Conservation (phyloP, 768 basidiomycete genomes). For the Cyclocybe cylindracea region DNA sequence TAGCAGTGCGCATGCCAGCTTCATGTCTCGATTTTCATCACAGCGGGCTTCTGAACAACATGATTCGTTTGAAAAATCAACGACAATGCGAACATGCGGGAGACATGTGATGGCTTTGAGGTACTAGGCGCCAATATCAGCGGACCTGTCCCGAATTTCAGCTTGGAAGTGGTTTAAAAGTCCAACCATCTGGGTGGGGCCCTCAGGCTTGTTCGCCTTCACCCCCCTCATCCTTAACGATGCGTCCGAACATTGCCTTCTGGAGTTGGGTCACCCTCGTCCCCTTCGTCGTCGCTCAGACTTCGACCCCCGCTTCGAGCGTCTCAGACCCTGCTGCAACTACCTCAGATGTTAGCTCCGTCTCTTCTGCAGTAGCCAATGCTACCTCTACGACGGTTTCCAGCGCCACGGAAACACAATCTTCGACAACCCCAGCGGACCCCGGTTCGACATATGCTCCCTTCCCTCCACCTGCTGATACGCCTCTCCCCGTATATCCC, state of each 20-base stretch:
- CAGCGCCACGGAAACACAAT: not conserved
- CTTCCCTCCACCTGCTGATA: constrained; percentile 61
- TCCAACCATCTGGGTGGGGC: no score
- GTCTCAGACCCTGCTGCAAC: not conserved
- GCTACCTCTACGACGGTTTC: not conserved
- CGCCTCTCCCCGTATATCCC: constrained; percentile 55
- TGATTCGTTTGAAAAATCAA: no score
- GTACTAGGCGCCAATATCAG: no score
- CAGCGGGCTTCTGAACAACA: no score
- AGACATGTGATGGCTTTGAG: no score
- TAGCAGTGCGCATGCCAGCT: no score
- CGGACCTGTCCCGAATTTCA: no score
- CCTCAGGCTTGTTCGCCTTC: not conserved
- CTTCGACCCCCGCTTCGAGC: not conserved
- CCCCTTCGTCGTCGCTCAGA: constrained; percentile 1
- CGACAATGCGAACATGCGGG: no score
- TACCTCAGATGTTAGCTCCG: not conserved
- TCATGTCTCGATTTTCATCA: no score
- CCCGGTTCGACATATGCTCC: constrained; percentile 42
- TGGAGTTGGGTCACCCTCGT: constrained; percentile 6
- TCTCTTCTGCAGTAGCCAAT: not conserved
- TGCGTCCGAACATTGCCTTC: constrained; percentile 2
- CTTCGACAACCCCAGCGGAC: not conserved
- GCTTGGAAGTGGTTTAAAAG: no score
- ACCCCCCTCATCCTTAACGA: not conserved